These are phyloP conservation scores for Pseudogymnoascus sp. DNA, from an alignment of 2,329 filamentous ascomycete species.

Conservation along the genomic window DNA sequence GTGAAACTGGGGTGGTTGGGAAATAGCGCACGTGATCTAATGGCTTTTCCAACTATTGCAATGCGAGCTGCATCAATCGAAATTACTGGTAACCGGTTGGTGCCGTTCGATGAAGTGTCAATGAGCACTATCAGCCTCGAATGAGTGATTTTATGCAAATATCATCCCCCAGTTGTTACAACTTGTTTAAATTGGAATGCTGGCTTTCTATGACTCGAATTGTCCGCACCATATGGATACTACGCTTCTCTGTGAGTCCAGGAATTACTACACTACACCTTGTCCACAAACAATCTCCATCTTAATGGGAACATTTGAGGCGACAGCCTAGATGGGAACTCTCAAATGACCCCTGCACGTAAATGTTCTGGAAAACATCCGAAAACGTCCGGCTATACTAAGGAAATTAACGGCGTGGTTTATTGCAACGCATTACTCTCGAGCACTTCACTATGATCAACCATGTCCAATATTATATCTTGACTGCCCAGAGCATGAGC, in stretches of 20 bases:
- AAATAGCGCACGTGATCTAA: background rate
- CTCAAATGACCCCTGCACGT: background rate
- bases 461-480: background rate
- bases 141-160: background rate
- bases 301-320: background rate
- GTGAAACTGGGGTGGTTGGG: no score
- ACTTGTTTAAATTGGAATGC: background rate
- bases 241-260: background rate
- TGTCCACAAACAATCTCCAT: background rate
- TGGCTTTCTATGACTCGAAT: background rate
- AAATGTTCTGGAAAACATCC: constrained; percentile 2
- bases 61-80: background rate
- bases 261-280: background rate
- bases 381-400: background rate
- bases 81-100: background rate
- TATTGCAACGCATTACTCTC: background rate
- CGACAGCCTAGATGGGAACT: background rate
- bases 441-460: background rate
- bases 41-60: background rate
- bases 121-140: background rate
- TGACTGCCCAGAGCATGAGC: background rate
- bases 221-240: no score
- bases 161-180: background rate
- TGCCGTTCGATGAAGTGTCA: background rate
- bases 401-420: background rate